Evolutionary conservation across 2,329 filamentous ascomycete genomes (phyloP), one percentile per base, ranked within the genome.

Genomic region (Ophiosphaerella herpotricha): DNA sequence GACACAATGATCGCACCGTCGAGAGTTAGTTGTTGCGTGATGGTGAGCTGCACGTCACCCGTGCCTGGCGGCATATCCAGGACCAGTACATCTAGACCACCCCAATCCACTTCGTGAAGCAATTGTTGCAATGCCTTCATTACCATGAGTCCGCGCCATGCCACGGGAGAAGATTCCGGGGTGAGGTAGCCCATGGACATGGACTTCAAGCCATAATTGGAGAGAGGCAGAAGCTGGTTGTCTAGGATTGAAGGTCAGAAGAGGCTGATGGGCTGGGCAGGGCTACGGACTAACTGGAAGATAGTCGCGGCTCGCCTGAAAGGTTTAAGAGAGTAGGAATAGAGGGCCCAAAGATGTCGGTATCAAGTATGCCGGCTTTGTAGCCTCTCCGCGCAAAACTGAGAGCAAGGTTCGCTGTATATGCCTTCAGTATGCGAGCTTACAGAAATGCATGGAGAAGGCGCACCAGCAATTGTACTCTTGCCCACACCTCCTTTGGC

Each of bases 121-220:
- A 99, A 85, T 70, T 99, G 94, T 61, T 97, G 92, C 57, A 99
- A 82, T 0, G 94, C 94, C 69, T 97, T 99, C 82, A 96, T 95
- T 12, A 97, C 90, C 92, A 99, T 97, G 2, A 96, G 82, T 0
- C 94, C 94, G 43, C 94, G 85, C 94, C 94, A 99, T 29, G 94
- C 92, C 13, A 99, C 88, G 0, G 92, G 90, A 5, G 90, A 88
- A 9, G 85, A 82, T 58, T 91, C 87, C 16, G 84, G 84, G 1
- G 96, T 85, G 1, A 99, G 82, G 59, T 96, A 97, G 42, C 94
- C 94, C 90, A 99, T 97, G 0, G 92, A 97, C 94, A 99, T 99
- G 46, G 91, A 95, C 75, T 95, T 95, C 48, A 99, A 83, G 35
- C 94, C 94, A 77, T 97, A 97, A 69, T 96, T 96, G 18, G 89